phyloP scores from a whole-genome alignment of 495 filamentous ascomycete species.

The Penicillium silybi region DNA sequence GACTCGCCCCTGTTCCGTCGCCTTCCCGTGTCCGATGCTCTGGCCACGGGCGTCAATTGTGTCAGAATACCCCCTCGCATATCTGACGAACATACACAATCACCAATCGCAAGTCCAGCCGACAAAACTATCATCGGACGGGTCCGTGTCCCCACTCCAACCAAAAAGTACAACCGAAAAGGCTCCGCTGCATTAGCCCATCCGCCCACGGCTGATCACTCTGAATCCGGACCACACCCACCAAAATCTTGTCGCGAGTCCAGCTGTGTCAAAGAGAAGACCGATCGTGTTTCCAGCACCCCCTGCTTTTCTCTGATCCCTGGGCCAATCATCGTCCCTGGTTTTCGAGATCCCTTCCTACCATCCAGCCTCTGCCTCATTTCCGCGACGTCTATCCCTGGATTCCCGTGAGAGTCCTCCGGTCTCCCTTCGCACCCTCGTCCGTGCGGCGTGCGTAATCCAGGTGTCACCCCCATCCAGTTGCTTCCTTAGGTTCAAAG shows the following conservation, averaged over 20 bases:
- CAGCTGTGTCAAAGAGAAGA: constrained; percentile 14
- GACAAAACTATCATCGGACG: not conserved
- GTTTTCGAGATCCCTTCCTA: constrained; percentile 8
- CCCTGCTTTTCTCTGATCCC: constrained; percentile 12
- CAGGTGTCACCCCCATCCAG: constrained; percentile 1
- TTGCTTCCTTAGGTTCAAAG: constrained; percentile 7
- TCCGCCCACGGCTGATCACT: constrained; percentile 33
- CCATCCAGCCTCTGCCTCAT: constrained; percentile 5
- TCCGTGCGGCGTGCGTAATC: constrained; percentile 25
- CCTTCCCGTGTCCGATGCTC: not conserved
- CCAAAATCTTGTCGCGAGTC: constrained; percentile 24
- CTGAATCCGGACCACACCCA: constrained; percentile 27
- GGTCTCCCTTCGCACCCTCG: constrained; percentile 2
- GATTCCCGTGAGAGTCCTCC: constrained; percentile 16
- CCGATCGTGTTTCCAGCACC: constrained; percentile 20
- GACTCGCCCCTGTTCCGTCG: not conserved
- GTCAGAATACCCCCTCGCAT: not conserved
- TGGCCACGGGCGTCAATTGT: not conserved
- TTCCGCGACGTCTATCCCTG: constrained; percentile 19
- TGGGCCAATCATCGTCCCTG: constrained; percentile 21
- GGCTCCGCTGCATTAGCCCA: constrained; percentile 34
- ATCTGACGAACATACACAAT: not conserved
- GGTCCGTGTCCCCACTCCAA: constrained; percentile 22
- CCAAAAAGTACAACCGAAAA: constrained; percentile 25
- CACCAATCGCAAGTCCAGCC: not conserved